Base-by-base conservation (phyloP, 2,329 filamentous ascomycete genomes). In the Akanthomyces dipterigenus region DNA sequence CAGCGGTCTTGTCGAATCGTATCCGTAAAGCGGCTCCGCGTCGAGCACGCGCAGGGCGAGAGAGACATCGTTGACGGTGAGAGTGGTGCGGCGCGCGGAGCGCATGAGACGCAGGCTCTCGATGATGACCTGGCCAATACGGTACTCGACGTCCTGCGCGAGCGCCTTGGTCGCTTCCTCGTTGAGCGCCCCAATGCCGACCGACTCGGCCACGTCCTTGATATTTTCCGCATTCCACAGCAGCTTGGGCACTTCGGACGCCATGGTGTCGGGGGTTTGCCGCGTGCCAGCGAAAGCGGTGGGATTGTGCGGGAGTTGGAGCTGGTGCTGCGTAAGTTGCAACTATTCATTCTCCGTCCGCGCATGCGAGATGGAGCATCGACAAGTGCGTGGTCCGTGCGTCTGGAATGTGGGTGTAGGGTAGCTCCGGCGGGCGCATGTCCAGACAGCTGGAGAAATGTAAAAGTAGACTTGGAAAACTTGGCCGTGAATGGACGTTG, bases 161-260 rank as follows among this genome's bases (percentile, higher is more conserved):
- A 99, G 84, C 62, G 91, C 88, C 64, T 95, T 90, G 50, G 93
- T 86, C 24, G 95, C 90, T 64, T 98, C 93, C 63, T 96, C 91
- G 71, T 85, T 86, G 49, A 98, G 82, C 60, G 85, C 83, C 67
- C 84, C 80, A 68, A 99, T 93, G 62, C 95, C 95, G 53, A 98
- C 90, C 1, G 95, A 96, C 75, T 99, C 95, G 67, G 95, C 93
- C 64, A 98, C 93, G 73, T 99, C 95, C 68, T 88, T 88, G 69
- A 99, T 90, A 68, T 96, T 98, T 70, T 99, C 95, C 20, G 90
- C 87, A 72, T 97, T 98, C 95, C 95, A 98, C 67, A 97, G 87
- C 28, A 88, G 79, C 70, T 80, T 80, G n/a, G 78, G 75, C 48
- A 69, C 69, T 56, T 76, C 76, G 68, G 68, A 67, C 62, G 74